phyloP scores from a whole-genome alignment of 306 rosid species.

The Lathyrus oleraceus region DNA sequence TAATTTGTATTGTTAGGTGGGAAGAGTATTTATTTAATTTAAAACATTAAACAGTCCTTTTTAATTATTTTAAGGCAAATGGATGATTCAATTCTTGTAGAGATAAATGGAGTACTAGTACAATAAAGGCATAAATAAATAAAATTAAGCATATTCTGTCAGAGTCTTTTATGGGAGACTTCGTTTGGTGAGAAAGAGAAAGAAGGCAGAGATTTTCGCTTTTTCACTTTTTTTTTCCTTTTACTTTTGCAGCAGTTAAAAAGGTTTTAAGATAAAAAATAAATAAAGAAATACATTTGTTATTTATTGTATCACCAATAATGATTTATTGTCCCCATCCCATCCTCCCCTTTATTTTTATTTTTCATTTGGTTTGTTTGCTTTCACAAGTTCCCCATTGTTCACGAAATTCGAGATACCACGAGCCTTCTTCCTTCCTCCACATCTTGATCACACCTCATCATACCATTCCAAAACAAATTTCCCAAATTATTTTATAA shows the following conservation, averaged over 20 bases:
- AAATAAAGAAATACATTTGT: background rate
- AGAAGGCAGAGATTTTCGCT: conserved; percentile 33
- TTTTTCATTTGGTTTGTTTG: background rate
- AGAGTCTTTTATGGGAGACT: conserved; percentile 17
- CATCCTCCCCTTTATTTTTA: background rate
- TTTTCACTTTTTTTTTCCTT: conserved; percentile 34
- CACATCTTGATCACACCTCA: conserved; percentile 8
- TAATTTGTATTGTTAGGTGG: too few species aligned
- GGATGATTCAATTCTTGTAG: too few species aligned
- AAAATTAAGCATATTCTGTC: conserved; percentile 34
- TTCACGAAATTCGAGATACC: conserved; percentile 43
- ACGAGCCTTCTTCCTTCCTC: conserved; percentile 33
- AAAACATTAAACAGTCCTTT: too few species aligned
- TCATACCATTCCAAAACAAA: background rate
- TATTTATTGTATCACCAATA: background rate
- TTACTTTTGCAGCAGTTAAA: conserved; percentile 38
- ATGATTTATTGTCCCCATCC: background rate
- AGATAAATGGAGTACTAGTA: too few species aligned
- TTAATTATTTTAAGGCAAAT: too few species aligned
- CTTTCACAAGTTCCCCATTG: background rate
- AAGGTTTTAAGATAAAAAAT: conserved; percentile 27
- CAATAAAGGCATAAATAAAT: background rate
- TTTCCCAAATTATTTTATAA: background rate
- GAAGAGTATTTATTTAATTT: too few species aligned
- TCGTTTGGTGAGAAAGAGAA: conserved; percentile 15